Conservation (phyloP, 257 asterid genomes). For the Schizonepeta tenuifolia region DNA sequence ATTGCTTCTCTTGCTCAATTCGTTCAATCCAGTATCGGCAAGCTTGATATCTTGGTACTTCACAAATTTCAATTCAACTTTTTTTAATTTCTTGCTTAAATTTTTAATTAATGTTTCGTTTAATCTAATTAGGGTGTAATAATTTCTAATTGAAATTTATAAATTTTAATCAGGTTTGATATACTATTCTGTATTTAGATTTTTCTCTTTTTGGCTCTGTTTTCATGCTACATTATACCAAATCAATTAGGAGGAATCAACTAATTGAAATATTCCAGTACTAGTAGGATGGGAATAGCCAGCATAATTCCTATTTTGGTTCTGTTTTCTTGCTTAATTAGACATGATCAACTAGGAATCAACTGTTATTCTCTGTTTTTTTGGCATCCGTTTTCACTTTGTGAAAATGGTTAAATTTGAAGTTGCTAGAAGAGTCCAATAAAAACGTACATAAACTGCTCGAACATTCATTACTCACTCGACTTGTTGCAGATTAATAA, state of each 20-base stretch:
- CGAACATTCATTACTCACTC: background rate
- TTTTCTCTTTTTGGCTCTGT: background rate
- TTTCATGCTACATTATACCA: background rate
- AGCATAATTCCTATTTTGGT: background rate
- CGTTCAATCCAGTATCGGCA: slow-evolving; percentile 43
- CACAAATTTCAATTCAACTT: too few relatives aligned
- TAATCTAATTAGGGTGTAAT: too few relatives aligned
- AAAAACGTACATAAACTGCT: background rate
- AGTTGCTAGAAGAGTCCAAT: background rate
- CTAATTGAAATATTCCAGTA: background rate
- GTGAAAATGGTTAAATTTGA: background rate
- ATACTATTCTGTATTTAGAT: background rate
- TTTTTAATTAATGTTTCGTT: too few relatives aligned
- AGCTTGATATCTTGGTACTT: slow-evolving; percentile 58
- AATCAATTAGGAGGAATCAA: too few relatives aligned
- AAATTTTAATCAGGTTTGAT: too few relatives aligned
- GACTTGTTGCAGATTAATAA: slow-evolving; percentile 59
- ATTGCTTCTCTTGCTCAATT: slow-evolving; percentile 48
- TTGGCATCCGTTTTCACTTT: background rate
- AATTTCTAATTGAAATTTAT: too few relatives aligned
- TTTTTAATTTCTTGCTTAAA: too few relatives aligned
- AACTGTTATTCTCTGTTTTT: too few relatives aligned
- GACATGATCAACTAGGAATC: background rate
- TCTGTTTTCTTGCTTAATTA: background rate
- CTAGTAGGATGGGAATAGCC: background rate